Percentiles rank a stretch among this genome's conserved stretches.
Evolutionary conservation across 2,329 filamentous ascomycete genomes (phyloP).

Genomic region (Colletotrichum lupini): DNA sequence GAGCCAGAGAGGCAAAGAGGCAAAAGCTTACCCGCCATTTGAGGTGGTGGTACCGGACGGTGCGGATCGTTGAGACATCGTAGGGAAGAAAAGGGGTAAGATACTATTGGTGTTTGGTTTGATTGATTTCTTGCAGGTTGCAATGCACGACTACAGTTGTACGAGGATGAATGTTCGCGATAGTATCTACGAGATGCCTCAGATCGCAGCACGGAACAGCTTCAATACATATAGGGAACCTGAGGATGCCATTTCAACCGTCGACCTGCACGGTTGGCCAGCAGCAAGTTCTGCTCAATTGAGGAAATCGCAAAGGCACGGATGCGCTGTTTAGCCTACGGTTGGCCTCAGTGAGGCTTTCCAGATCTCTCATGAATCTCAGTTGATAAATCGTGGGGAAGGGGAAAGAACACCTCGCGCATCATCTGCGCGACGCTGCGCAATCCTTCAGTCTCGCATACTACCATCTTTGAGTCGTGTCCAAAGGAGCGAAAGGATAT

Average conservation of each 20-base stretch:
- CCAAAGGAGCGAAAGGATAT: not conserved
- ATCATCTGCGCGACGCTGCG: constrained; percentile 15
- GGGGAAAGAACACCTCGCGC: not conserved
- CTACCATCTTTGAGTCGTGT: not conserved
- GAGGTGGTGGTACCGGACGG: constrained; percentile 12
- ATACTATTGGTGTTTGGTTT: not conserved
- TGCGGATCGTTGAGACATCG: constrained; percentile 22
- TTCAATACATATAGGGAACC: constrained; percentile 8
- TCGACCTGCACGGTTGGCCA: not conserved
- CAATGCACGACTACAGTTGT: not conserved
- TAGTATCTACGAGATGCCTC: not conserved
- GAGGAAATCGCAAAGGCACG: constrained; percentile 16
- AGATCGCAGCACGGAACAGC: not conserved
- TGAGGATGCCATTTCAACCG: not conserved
- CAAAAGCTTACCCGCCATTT: constrained; percentile 6
- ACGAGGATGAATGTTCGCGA: not conserved
- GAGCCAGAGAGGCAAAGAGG: not conserved
- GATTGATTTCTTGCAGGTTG: not conserved
- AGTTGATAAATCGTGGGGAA: not conserved
- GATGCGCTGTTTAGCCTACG: constrained; percentile 16
- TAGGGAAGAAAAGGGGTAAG: not conserved
- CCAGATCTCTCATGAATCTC: not conserved
- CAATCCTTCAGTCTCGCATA: not conserved
- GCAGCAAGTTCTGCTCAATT: not conserved
- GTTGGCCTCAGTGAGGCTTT: not conserved